Conservation (phyloP, 2,329 filamentous ascomycete species). For the Elsinoe arachidis region DNA sequence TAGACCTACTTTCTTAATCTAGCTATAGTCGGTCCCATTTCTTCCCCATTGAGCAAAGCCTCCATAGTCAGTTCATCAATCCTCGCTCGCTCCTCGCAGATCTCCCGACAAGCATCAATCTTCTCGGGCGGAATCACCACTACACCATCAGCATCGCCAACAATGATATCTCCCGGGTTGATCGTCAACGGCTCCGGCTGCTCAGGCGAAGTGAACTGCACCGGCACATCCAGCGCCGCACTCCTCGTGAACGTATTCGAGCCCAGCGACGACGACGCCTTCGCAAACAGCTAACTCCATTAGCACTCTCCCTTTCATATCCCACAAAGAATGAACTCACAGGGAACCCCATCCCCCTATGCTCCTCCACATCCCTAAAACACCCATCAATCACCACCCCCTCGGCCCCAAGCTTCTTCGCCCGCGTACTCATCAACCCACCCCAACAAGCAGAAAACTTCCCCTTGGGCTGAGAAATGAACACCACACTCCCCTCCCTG, state of each 20-base stretch:
- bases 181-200: slow-evolving; percentile 20
- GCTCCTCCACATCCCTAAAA: slow-evolving; percentile 31
- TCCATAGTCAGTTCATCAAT: slow-evolving; percentile 30
- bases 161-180: slow-evolving; percentile 29
- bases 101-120: slow-evolving; percentile 25
- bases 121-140: slow-evolving; percentile 20
- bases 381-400: slow-evolving; percentile 34
- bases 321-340: background rate
- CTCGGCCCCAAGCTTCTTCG: slow-evolving; percentile 27
- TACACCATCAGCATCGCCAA: slow-evolving; percentile 29
- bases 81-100: slow-evolving; percentile 28
- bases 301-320: too few species aligned
- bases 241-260: slow-evolving; percentile 30
- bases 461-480: slow-evolving; percentile 30
- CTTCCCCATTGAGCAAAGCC: slow-evolving; percentile 25
- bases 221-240: slow-evolving; percentile 29
- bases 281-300: slow-evolving; percentile 25
- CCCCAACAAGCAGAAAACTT: slow-evolving; percentile 32
- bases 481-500: slow-evolving; percentile 28
- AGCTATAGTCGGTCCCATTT: slow-evolving; percentile 30
- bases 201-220: slow-evolving; percentile 21
- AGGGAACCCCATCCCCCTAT: slow-evolving; percentile 17
- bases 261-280: slow-evolving; percentile 26
- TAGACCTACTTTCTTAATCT: slow-evolving; percentile 25
- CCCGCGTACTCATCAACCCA: slow-evolving; percentile 32